Evolutionary conservation across 345 rosid genomes (phyloP), one percentile per base, ranked within the genome.

Genomic region (Populus pruinosa): DNA sequence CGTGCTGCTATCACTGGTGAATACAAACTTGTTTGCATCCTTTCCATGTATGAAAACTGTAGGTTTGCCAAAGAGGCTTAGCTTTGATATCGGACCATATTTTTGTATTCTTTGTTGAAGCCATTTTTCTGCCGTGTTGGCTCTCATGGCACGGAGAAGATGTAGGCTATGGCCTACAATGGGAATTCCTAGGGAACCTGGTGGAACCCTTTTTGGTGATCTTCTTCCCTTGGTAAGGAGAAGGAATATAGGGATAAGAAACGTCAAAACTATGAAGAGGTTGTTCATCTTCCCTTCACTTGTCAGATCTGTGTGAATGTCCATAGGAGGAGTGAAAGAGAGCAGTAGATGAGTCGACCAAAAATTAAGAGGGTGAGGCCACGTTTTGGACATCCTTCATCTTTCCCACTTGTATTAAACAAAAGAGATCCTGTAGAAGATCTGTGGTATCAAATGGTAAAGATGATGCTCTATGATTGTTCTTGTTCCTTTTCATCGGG

Each of bases 111-210:
- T 81, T 31, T 67, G 70, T 6, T 72, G 76, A 44, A 89, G 9
- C 90, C 90, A 83, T 39, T 83, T 66, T 4, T 89, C 89, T 5
- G 85, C 85, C 1, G 80, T 85, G 79, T 89, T 88, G 64, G 86
- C 82, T 79, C 79, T 77, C 90, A 83, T 82, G 62, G 89, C 80
- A 17, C 74, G 77, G 35, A 84, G 88, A 55, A 89, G 85, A 38
- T 63, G 38, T 0, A 89, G 76, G 82, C 91, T 88, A n/a, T 88
- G 94, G 77, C 94, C 90, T 63, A 87, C 81, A 5, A 89, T 11
- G 5, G 90, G 91, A 8, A 89, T 11, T 69, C 94, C 94, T 10
- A 89, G 78, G 11, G 88, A 91, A 23, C 90, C 90, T 21, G 90
- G 91, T 21, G 92, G 90, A 49, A 81, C 77, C 66, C 78, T 88